Base-by-base conservation (phyloP, 2,329 filamentous ascomycete species). In the Aureobasidium sp. region DNA sequence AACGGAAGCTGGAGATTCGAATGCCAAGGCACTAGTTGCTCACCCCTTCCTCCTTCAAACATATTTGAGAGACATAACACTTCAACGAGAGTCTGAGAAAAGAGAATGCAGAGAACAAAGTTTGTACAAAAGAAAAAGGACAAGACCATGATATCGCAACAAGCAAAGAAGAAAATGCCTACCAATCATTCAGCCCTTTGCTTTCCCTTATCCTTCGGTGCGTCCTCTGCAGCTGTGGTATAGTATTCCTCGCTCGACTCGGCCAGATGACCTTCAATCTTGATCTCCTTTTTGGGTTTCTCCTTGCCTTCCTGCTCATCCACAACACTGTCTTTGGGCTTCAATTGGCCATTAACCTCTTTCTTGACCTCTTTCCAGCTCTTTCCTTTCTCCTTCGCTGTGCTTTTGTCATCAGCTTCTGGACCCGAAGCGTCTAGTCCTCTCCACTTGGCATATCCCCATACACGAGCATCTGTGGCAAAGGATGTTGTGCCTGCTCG, bases 341-440 rank as follows among this genome's bases (percentile, higher is more conserved):
- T 44, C 36, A 60, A 4, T 29, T 60, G 57, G 7, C 16, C 21
- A 3, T 50, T 27, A n/a, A 52, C 57, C 30, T 60, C 57, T 36
- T 60, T 52, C 57, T 60, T 52, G 10, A 60, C 57, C 39, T 52
- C 29, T 30, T 60, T 52, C 47, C 57, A 44, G 32, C 32, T 65
- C 66, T 71, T 73, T 9, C 65, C 65, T 13, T 62, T 59, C 32
- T 64, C 53, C 44, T 65, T 66, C 5, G 63, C 63, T 6, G 59
- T 61, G 5, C 55, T 63, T 16, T 47, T n/a, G 10, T 57, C 52
- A 39, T 65, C 57, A 36, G 60, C 65, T 36, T 61, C 59, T 9
- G 73, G 69, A 10, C 72, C 72, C 58, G 74, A 75, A 10, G 62
- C 65, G 64, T 76, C 74, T 1, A 75, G 50, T 21, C 73, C 74